Percentiles rank a stretch among this genome's conserved stretches.
Conservation (phyloP, 441 rosid species). For the Rhodomyrtus psidioides region DNA sequence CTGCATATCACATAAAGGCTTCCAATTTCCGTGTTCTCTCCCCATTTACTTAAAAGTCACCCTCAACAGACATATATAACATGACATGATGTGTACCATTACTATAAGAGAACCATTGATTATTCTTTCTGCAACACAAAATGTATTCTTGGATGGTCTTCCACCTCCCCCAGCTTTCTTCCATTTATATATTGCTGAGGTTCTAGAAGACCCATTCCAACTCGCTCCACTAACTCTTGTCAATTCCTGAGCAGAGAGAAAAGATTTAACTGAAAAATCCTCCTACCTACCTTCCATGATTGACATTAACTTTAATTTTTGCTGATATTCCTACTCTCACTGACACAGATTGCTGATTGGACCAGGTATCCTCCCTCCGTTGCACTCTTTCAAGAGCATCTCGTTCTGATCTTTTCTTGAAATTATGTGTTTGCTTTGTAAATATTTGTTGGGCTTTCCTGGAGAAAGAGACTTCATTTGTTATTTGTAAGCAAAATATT, state of each 20-base stretch:
- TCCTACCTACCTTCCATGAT: background rate
- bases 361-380: background rate
- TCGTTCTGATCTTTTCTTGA: background rate
- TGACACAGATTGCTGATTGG: background rate
- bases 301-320: background rate
- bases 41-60: background rate
- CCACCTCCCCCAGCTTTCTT: background rate
- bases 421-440: background rate
- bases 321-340: background rate
- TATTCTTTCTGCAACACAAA: background rate
- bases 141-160: background rate
- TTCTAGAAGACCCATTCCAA: background rate
- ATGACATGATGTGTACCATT: background rate
- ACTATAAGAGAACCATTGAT: background rate
- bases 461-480: background rate
- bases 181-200: background rate
- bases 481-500: background rate
- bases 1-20: background rate
- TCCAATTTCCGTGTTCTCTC: background rate
- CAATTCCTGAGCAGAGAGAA: background rate
- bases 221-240: background rate
- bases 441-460: background rate
- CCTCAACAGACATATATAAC: background rate
- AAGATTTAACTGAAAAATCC: background rate
- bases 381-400: background rate